phyloP scores from a whole-genome alignment of 2,329 filamentous ascomycete genomes.

The Fusarium nisikadoi region DNA sequence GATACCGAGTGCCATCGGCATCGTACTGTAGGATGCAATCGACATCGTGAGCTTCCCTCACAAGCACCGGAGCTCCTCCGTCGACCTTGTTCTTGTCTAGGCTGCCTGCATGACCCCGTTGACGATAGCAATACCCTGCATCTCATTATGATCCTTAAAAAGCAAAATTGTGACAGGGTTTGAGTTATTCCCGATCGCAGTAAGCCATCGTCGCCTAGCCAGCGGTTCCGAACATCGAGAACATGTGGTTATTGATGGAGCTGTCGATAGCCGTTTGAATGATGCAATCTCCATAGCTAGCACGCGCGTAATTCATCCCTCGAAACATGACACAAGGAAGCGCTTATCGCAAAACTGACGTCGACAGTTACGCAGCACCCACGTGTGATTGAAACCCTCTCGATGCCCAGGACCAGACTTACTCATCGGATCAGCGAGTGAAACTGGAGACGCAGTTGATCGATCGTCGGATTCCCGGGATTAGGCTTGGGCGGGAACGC shows the following conservation, averaged over 20 bases:
- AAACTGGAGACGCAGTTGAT: not conserved
- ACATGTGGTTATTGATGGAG: not conserved
- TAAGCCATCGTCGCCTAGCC: constrained; percentile 10
- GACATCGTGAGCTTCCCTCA: constrained; percentile 9
- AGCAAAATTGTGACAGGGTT: not conserved
- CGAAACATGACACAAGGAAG: not conserved
- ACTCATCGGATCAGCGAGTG: constrained; percentile 15
- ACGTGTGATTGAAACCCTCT: constrained; percentile 26
- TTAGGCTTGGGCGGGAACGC: constrained; percentile 9
- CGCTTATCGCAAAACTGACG: constrained; percentile 23
- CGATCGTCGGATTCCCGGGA: constrained; percentile 19
- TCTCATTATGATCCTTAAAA: constrained; percentile 10
- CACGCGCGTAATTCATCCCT: not conserved
- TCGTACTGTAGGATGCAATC: constrained; percentile 16
- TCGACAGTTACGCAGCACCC: constrained; percentile 30
- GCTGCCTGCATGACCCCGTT: not conserved
- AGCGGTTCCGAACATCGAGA: not conserved
- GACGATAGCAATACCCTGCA: not conserved
- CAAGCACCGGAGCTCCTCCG: constrained; percentile 16
- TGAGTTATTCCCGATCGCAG: constrained; percentile 13
- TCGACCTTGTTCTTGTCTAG: not conserved
- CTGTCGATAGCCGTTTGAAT: constrained; percentile 9
- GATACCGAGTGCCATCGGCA: constrained; percentile 10
- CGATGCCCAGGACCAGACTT: constrained; percentile 20
- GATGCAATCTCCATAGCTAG: constrained; percentile 23